phyloP scores from a whole-genome alignment of 805 yeast genomes.

The Lachancea nothofagi region DNA sequence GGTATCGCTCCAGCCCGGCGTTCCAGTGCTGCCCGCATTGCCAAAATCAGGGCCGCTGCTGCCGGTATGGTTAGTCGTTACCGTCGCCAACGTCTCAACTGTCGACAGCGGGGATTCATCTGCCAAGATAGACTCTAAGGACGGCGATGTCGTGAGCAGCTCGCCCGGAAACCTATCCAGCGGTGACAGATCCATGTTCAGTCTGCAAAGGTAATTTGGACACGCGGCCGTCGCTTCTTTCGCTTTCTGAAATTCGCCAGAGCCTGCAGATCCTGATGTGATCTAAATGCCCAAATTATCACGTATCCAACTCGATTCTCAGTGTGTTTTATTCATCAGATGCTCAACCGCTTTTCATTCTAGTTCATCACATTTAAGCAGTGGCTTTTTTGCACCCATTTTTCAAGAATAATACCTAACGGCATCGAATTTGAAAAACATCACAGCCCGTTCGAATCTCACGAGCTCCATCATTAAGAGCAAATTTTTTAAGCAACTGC shows the following conservation, averaged over 20 bases:
- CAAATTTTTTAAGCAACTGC: too few relatives aligned
- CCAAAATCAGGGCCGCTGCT: conserved; percentile 2
- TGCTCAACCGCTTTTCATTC: conserved; percentile 12
- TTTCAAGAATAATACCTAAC: conserved; percentile 2
- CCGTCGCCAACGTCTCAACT: conserved; percentile 7
- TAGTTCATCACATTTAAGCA: conserved; percentile 10
- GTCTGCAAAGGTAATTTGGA: not conserved
- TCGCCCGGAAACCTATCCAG: conserved; percentile 10
- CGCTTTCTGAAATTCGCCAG: not conserved
- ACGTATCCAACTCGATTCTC: not conserved
- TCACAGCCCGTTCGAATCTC: not conserved
- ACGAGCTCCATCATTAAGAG: not conserved
- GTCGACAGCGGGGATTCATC: conserved; percentile 8
- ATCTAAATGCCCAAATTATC: not conserved
- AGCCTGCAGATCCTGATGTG: not conserved
- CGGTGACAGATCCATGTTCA: conserved; percentile 10
- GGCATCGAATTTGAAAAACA: not conserved
- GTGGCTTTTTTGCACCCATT: conserved; percentile 10
- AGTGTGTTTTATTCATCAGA: not conserved
- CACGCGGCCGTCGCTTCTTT: not conserved
- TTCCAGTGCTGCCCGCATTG: conserved; percentile 1
- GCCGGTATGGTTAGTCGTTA: conserved; percentile 5
- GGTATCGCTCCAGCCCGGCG: conserved; percentile 7
- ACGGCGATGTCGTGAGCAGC: conserved; percentile 9
- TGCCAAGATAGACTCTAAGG: conserved; percentile 8